Conservation (phyloP, 768 basidiomycete genomes). For the Mycena alexandri region DNA sequence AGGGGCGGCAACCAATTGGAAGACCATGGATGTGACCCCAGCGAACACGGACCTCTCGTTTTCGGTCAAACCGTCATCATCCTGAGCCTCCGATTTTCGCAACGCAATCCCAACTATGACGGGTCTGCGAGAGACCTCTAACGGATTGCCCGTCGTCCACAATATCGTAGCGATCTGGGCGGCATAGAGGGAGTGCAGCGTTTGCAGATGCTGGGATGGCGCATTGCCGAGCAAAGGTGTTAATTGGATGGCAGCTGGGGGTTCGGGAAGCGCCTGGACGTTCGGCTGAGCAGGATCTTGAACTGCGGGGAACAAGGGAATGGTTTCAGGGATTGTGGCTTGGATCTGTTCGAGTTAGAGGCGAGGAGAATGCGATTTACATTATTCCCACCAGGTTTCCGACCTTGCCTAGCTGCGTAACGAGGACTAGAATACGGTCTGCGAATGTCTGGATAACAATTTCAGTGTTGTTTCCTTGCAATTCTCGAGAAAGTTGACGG, state of each 20-base stretch:
- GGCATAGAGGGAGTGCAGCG: constrained; percentile 83
- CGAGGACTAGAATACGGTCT: constrained; percentile 86
- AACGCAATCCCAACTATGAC: constrained; percentile 86
- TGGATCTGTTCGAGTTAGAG: constrained; percentile 70
- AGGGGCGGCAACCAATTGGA: constrained; percentile 46
- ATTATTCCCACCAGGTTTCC: constrained; percentile 78
- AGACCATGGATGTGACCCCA: constrained; percentile 63
- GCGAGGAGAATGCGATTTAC: constrained; percentile 12
- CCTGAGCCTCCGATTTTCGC: constrained; percentile 49
- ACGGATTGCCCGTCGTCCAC: constrained; percentile 67
- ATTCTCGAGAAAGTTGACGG: constrained; percentile 62
- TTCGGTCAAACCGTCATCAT: constrained; percentile 47
- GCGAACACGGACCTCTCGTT: constrained; percentile 61
- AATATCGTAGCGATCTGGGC: constrained; percentile 89
- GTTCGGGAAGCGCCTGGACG: constrained; percentile 60
- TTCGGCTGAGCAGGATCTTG: constrained; percentile 52
- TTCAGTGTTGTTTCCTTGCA: constrained; percentile 76
- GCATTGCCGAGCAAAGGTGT: constrained; percentile 84
- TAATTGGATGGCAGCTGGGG: constrained; percentile 81
- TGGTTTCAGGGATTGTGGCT: constrained; percentile 77
- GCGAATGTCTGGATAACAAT: constrained; percentile 82
- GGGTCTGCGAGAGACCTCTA: constrained; percentile 62
- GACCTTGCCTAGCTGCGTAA: constrained; percentile 93
- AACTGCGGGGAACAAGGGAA: constrained; percentile 59
- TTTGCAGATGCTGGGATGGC: constrained; percentile 75